Conservation (phyloP, 2,329 filamentous ascomycete genomes). For the Coniella lustricola region DNA sequence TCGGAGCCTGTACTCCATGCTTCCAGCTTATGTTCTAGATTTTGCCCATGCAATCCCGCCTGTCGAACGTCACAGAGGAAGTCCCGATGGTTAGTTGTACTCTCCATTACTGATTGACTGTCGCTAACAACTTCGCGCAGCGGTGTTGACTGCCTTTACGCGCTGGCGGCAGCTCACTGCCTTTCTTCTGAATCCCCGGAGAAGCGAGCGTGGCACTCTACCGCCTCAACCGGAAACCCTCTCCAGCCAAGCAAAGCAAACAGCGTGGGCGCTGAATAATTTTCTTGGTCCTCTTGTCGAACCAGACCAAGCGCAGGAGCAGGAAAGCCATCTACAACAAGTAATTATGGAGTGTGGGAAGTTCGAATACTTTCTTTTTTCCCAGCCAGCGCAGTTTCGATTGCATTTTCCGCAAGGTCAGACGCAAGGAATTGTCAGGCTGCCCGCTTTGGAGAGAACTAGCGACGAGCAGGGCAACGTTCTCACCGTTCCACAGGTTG, state of each 20-base stretch:
- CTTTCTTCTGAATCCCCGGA: constrained; percentile 33
- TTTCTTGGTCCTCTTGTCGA: constrained; percentile 29
- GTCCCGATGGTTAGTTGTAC: no score
- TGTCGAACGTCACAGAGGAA: constrained; percentile 18
- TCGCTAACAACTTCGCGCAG: constrained; percentile 23
- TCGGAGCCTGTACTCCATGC: constrained; percentile 25
- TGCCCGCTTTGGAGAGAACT: background rate
- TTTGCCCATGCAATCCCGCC: constrained; percentile 26
- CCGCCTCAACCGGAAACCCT: constrained; percentile 22
- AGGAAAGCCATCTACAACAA: constrained; percentile 31
- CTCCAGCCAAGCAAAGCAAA: constrained; percentile 24
- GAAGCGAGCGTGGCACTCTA: constrained; percentile 30
- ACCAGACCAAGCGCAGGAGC: constrained; percentile 24
- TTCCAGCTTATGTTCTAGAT: constrained; percentile 27
- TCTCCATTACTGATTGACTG: constrained; percentile 15
- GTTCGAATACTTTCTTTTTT: constrained; percentile 35
- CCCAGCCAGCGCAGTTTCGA: constrained; percentile 30
- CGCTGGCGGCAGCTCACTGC: constrained; percentile 36
- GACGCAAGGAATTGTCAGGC: constrained; percentile 16
- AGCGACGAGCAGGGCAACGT: constrained; percentile 5
- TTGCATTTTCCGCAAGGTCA: background rate
- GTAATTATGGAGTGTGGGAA: constrained; percentile 33
- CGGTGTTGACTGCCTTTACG: constrained; percentile 27
- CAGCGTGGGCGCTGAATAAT: constrained; percentile 27
- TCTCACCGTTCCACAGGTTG: constrained; percentile 3